Conservation (phyloP, 2,329 filamentous ascomycete genomes). For the Bipolaris victoriae region DNA sequence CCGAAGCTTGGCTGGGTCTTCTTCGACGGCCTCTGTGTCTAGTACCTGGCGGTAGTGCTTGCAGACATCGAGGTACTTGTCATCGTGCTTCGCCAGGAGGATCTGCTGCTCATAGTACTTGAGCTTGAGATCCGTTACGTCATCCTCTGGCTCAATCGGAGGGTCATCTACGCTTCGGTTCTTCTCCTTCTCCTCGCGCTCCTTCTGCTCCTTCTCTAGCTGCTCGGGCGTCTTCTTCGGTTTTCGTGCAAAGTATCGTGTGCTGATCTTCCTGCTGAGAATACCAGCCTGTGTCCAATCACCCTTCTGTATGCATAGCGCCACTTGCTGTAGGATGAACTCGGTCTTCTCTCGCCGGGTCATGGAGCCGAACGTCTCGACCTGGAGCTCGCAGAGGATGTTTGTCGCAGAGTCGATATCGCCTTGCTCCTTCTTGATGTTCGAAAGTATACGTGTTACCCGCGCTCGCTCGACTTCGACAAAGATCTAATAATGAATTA, state of each 20-base stretch:
- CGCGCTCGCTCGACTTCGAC: constrained; percentile 97
- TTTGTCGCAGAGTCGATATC: constrained; percentile 89
- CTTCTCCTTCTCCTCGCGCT: constrained; percentile 81
- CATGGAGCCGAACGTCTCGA: constrained; percentile 99
- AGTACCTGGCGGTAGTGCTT: constrained; percentile 97
- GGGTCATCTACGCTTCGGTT: constrained; percentile 78
- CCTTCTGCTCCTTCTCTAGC: constrained; percentile 88
- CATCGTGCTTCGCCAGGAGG: constrained; percentile 90
- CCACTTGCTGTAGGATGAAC: constrained; percentile 95
- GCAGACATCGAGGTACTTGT: constrained; percentile 96
- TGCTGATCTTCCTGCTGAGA: constrained; percentile 95
- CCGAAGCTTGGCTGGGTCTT: constrained; percentile 83
- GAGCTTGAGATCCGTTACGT: constrained; percentile 95
- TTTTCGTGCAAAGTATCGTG: constrained; percentile 86
- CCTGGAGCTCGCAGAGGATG: constrained; percentile 94
- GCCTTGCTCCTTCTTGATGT: constrained; percentile 96
- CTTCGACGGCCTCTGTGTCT: constrained; percentile 93
- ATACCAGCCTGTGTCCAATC: constrained; percentile 98
- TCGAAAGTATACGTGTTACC: constrained; percentile 90
- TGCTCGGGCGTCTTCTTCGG: constrained; percentile 89
- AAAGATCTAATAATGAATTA: constrained; percentile 72
- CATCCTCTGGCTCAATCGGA: constrained; percentile 77
- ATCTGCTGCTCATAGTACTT: constrained; percentile 98
- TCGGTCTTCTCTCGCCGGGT: constrained; percentile 96
- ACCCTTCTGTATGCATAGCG: constrained; percentile 89